Conservation (phyloP, 768 basidiomycete genomes). For the Flagelloscypha sp. region DNA sequence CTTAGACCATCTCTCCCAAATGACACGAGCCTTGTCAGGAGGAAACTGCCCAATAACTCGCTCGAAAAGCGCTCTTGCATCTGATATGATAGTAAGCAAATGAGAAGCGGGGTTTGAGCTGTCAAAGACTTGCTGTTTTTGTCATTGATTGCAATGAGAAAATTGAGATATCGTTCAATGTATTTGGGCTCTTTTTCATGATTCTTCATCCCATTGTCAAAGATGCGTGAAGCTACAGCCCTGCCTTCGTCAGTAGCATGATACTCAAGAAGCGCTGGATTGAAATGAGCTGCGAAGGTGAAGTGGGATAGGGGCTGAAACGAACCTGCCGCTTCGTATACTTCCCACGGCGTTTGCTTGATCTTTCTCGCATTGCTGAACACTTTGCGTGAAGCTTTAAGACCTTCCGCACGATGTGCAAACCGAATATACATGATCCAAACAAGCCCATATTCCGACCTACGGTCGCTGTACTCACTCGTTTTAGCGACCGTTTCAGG, state of each 20-base stretch:
- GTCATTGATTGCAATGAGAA: constrained; percentile 91
- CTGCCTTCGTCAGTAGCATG: constrained; percentile 77
- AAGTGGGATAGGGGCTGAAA: constrained; percentile 7
- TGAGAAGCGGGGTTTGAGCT: no score
- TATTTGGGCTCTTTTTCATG: constrained; percentile 81
- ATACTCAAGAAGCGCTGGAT: constrained; percentile 86
- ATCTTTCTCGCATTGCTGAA: constrained; percentile 78
- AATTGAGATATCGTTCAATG: constrained; percentile 83
- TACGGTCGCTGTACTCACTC: constrained; percentile 35
- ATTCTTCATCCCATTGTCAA: constrained; percentile 83
- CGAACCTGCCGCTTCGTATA: constrained; percentile 86
- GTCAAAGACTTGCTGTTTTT: constrained; percentile 67
- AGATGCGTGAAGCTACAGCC: constrained; percentile 80
- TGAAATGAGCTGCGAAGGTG: constrained; percentile 2
- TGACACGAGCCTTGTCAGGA: constrained; percentile 67
- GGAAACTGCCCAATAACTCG: constrained; percentile 73
- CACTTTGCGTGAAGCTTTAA: constrained; percentile 66
- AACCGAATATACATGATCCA: constrained; percentile 94
- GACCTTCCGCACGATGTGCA: constrained; percentile 78
- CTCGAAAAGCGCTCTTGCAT: constrained; percentile 94
- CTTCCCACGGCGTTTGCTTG: constrained; percentile 80
- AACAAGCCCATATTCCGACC: constrained; percentile 68
- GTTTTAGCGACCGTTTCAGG: no score
- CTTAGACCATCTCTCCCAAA: constrained; percentile 95
- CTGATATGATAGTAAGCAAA: constrained; percentile 31